Conservation (phyloP, 192 early-diverging fungal species). For the Lunasporangiospora selenospora region DNA sequence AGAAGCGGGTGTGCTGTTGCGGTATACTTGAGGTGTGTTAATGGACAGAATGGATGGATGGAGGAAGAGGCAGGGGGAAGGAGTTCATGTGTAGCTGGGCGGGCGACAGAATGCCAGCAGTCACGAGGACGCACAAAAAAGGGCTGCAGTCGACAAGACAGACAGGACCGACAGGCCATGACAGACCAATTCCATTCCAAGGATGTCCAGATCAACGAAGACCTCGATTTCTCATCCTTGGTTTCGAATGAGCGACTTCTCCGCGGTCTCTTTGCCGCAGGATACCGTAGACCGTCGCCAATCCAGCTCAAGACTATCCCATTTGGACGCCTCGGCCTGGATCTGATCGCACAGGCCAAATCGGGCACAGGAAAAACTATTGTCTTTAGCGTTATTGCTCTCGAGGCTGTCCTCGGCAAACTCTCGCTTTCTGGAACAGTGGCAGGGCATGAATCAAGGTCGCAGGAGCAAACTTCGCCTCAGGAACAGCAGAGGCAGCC, state of each 20-base stretch:
- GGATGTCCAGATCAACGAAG: slow-evolving; percentile 62
- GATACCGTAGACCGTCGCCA: slow-evolving; percentile 66
- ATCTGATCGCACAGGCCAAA: slow-evolving; percentile 88
- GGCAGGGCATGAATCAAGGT: background rate
- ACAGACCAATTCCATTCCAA: slow-evolving; percentile 42
- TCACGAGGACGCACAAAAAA: background rate
- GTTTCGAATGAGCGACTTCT: slow-evolving; percentile 51
- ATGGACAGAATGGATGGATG: too few species aligned
- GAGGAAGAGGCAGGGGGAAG: too few species aligned
- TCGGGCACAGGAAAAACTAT: slow-evolving; percentile 62
- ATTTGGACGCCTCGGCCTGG: slow-evolving; percentile 58
- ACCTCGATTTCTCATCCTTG: slow-evolving; percentile 58
- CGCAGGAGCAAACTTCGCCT: background rate
- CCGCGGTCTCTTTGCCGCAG: slow-evolving; percentile 50
- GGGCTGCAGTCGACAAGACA: background rate
- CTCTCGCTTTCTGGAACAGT: slow-evolving; percentile 7
- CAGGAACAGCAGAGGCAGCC: background rate
- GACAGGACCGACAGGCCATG: slow-evolving; percentile 18
- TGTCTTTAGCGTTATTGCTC: slow-evolving; percentile 70
- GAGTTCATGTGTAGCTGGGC: too few species aligned
- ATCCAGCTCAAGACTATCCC: slow-evolving; percentile 73
- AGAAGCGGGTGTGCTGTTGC: background rate
- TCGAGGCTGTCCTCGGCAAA: slow-evolving; percentile 56
- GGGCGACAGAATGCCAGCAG: too few species aligned
- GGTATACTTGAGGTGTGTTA: too few species aligned